Evolutionary conservation across 2,329 filamentous ascomycete species (phyloP).

Genomic region (Rachicladosporium sp.): DNA sequence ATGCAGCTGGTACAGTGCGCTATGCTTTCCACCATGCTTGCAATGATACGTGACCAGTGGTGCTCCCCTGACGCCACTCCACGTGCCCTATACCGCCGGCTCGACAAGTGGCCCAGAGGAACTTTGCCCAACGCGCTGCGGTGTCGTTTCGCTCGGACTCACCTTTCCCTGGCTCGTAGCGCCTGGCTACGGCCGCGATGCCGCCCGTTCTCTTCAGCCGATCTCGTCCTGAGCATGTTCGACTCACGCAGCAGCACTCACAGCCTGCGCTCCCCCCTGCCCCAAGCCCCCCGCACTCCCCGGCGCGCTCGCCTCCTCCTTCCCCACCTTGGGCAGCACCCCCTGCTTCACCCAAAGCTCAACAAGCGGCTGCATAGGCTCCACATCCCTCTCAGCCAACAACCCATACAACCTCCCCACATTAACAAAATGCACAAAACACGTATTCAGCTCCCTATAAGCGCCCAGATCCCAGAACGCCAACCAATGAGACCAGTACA

Average conservation of each 20-base stretch:
- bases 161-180: no score
- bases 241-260: conserved; percentile 2
- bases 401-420: conserved; percentile 65
- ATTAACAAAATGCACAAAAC: conserved; percentile 42
- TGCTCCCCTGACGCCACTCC: no score
- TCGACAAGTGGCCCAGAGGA: no score
- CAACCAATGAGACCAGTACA: conserved; percentile 41
- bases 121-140: no score
- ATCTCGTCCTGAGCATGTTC: no score
- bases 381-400: conserved; percentile 76
- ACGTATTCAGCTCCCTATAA: conserved; percentile 41
- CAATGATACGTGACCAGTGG: no score
- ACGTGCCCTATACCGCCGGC: no score
- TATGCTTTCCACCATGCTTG: no score
- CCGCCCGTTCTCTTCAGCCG: no score
- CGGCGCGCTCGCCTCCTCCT: conserved; percentile 6
- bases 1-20: no score
- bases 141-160: no score
- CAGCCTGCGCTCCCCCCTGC: neutral
- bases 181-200: no score
- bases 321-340: conserved; percentile 51
- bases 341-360: conserved; percentile 86
- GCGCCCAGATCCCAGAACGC: conserved; percentile 38
- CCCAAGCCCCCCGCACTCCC: neutral
- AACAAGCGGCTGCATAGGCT: conserved; percentile 90